Percentiles rank a stretch among this genome's conserved stretches.
phyloP scores from a whole-genome alignment of 352 stramenopile species.

The Phytophthora pini region DNA sequence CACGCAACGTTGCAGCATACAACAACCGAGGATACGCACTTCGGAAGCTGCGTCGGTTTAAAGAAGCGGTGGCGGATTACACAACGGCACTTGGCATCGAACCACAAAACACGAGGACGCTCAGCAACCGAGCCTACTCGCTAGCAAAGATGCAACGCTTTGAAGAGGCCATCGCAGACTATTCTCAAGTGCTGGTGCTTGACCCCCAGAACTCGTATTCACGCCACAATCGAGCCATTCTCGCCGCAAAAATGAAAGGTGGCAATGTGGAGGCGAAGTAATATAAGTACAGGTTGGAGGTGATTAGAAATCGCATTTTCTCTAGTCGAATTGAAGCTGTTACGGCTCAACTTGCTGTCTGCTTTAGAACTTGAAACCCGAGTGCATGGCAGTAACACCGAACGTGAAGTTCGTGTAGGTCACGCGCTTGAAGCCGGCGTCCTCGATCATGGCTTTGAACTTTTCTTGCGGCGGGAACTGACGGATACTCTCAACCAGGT shows the following conservation, averaged over 20 bases:
- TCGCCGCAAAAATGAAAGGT: conserved; percentile 76
- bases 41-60: conserved; percentile 74
- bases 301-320: conserved; percentile 2
- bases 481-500: conserved; percentile 99
- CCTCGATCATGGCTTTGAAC: conserved; percentile 94
- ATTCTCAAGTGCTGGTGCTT: conserved; percentile 72
- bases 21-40: conserved; percentile 89
- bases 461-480: conserved; percentile 98
- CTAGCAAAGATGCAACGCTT: conserved; percentile 82
- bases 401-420: conserved; percentile 97
- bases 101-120: conserved; percentile 76
- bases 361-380: conserved; percentile 94
- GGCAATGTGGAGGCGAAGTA: conserved; percentile 42
- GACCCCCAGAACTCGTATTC: conserved; percentile 84
- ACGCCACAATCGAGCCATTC: conserved; percentile 86
- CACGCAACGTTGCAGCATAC: conserved; percentile 76
- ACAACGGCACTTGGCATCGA: conserved; percentile 72
- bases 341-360: conserved; percentile 11
- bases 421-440: conserved; percentile 93
- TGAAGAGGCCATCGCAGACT: conserved; percentile 74
- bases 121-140: conserved; percentile 89
- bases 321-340: conserved; percentile 9
- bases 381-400: conserved; percentile 97
- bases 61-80: conserved; percentile 82
- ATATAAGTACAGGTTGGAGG: too few relatives aligned